Evolutionary conservation across 2,329 filamentous ascomycete species (phyloP).

Genomic region (Aureobasidium sp.): DNA sequence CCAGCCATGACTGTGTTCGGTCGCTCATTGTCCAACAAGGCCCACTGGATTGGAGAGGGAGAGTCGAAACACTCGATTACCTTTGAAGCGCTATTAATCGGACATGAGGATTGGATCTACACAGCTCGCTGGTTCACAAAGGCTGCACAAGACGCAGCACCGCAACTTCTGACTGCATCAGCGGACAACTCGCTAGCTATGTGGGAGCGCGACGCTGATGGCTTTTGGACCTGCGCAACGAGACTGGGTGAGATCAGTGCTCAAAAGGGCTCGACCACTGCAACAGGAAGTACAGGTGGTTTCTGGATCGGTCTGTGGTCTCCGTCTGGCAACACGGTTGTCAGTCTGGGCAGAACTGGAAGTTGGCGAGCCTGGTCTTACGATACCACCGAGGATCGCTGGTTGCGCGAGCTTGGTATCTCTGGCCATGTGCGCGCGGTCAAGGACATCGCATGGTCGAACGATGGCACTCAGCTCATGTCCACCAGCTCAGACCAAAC

Average conservation of each 20-base stretch:
- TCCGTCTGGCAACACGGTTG: constrained; percentile 63
- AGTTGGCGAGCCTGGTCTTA: constrained; percentile 85
- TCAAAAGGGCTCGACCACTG: constrained; percentile 91
- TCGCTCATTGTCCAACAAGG: constrained; percentile 79
- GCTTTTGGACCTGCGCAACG: constrained; percentile 82
- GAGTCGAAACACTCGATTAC: constrained; percentile 66
- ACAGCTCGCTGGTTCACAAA: constrained; percentile 65
- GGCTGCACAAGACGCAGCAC: constrained; percentile 26
- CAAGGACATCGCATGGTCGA: constrained; percentile 76
- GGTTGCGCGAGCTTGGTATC: constrained; percentile 68
- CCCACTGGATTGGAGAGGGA: constrained; percentile 60
- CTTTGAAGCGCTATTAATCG: constrained; percentile 86
- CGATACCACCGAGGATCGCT: constrained; percentile 52
- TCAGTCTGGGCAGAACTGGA: constrained; percentile 79
- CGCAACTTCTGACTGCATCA: constrained; percentile 68
- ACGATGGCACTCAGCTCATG: constrained; percentile 71
- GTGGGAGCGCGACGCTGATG: constrained; percentile 75
- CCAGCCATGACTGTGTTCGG: constrained; percentile 52
- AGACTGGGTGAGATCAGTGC: constrained; percentile 87
- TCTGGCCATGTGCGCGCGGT: constrained; percentile 78
- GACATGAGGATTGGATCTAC: constrained; percentile 98
- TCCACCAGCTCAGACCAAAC: constrained; percentile 91
- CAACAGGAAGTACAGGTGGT: constrained; percentile 88
- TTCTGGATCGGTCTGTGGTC: constrained; percentile 97
- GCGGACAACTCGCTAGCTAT: constrained; percentile 92